phyloP scores from a whole-genome alignment of 2,329 filamentous ascomycete genomes.

The Monosporascus sp. region DNA sequence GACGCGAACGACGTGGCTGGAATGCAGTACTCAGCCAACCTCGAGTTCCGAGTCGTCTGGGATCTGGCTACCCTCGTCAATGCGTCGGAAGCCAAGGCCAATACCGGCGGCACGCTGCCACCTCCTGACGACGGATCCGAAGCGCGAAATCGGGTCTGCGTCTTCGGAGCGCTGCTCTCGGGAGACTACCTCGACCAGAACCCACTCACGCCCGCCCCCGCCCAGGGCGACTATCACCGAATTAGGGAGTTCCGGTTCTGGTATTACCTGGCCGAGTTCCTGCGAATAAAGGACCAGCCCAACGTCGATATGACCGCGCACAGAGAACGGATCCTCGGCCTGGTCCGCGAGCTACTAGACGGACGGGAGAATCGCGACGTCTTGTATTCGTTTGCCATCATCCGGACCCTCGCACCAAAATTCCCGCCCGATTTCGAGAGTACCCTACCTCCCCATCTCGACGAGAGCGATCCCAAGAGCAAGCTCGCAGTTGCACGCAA shows the following conservation, averaged over 20 bases:
- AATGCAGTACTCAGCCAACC: slow-evolving; percentile 46
- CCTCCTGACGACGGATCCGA: slow-evolving; percentile 55
- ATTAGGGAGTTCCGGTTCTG: slow-evolving; percentile 73
- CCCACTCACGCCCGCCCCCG: slow-evolving; percentile 45
- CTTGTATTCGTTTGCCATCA: slow-evolving; percentile 80
- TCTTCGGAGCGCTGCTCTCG: slow-evolving; percentile 72
- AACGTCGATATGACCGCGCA: slow-evolving; percentile 43
- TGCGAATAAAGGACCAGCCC: slow-evolving; percentile 55
- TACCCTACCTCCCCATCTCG: slow-evolving; percentile 52
- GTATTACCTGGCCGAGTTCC: slow-evolving; percentile 69
- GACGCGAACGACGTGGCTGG: slow-evolving; percentile 44
- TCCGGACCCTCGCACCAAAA: slow-evolving; percentile 66
- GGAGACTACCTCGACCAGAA: slow-evolving; percentile 60
- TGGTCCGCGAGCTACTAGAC: slow-evolving; percentile 66
- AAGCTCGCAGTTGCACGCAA: slow-evolving; percentile 64
- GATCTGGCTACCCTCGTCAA: slow-evolving; percentile 47
- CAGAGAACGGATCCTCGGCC: slow-evolving; percentile 60
- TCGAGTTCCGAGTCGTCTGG: slow-evolving; percentile 58
- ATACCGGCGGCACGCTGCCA: slow-evolving; percentile 33
- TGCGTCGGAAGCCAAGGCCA: slow-evolving; percentile 30
- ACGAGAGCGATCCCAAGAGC: slow-evolving; percentile 61
- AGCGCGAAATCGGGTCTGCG: slow-evolving; percentile 63
- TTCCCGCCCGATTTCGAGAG: slow-evolving; percentile 54
- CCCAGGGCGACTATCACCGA: slow-evolving; percentile 46
- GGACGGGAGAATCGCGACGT: slow-evolving; percentile 84